These are phyloP conservation scores for Fusarium proliferatum DNA, from an alignment of 2,329 filamentous ascomycete genomes.

Conservation along the genomic window DNA sequence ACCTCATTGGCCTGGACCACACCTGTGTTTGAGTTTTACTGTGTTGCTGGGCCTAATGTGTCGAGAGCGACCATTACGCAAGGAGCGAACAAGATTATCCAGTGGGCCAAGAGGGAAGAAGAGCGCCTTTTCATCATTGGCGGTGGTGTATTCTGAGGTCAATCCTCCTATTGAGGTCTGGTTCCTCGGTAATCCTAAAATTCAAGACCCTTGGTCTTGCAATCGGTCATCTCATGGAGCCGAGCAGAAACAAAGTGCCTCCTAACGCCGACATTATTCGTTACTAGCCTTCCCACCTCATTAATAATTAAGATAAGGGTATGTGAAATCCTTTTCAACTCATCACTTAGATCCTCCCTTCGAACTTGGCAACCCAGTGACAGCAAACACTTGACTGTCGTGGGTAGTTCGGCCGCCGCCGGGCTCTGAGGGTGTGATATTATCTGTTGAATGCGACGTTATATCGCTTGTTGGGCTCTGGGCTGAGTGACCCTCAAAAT, in stretches of 20 bases:
- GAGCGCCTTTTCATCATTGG: conserved; percentile 97
- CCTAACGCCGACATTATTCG: conserved; percentile 43
- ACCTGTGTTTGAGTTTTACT: conserved; percentile 92
- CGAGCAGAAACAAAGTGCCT: conserved; percentile 28
- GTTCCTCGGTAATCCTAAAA: conserved; percentile 34
- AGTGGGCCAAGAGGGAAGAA: conserved; percentile 93
- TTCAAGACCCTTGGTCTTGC: conserved; percentile 26
- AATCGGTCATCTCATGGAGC: conserved; percentile 31
- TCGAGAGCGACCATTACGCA: conserved; percentile 77
- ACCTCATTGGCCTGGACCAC: conserved; percentile 92
- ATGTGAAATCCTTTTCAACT: not conserved
- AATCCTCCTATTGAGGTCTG: conserved; percentile 33
- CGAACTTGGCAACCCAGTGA: conserved; percentile 25
- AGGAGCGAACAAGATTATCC: conserved; percentile 87
- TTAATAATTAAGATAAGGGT: conserved; percentile 16
- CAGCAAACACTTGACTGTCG: conserved; percentile 22
- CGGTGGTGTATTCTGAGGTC: conserved; percentile 80
- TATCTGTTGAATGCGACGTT: conserved; percentile 29
- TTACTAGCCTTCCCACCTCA: conserved; percentile 31
- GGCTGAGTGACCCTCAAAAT: conserved; percentile 27
- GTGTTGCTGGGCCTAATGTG: conserved; percentile 82
- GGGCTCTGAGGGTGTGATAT: conserved; percentile 28
- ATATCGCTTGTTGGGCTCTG: conserved; percentile 35
- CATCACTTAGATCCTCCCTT: conserved; percentile 25
- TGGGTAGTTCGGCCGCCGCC: conserved; percentile 16